Evolutionary conservation across 208 protist genomes (phyloP).

Genomic region (Borovskyia barvae): DNA sequence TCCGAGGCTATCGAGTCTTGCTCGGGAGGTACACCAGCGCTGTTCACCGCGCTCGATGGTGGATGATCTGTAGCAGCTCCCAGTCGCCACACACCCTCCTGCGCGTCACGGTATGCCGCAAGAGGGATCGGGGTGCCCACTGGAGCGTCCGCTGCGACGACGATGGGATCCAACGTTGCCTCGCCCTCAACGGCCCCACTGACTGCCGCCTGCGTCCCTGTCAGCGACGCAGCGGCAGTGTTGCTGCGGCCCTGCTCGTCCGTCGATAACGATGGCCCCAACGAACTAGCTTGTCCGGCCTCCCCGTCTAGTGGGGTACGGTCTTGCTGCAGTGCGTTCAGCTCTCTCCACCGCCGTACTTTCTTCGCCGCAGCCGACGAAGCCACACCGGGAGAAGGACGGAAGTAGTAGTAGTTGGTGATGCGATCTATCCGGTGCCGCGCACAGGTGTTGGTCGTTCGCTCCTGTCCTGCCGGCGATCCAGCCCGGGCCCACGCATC

Average conservation of each 20-base stretch:
- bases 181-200: too few species aligned
- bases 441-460: slow-evolving; percentile 73
- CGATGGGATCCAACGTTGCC: neutral
- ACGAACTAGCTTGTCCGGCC: too few species aligned
- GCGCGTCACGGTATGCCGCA: slow-evolving; percentile 4
- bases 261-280: too few species aligned
- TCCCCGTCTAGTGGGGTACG: too few species aligned
- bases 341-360: too few species aligned
- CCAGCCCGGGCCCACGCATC: slow-evolving; percentile 71
- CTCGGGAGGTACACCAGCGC: too few species aligned
- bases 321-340: too few species aligned
- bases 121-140: slow-evolving; percentile 51
- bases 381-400: slow-evolving; percentile 26
- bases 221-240: too few species aligned
- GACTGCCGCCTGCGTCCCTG: neutral
- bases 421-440: slow-evolving; percentile 32
- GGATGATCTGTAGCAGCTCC: neutral
- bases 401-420: slow-evolving; percentile 81
- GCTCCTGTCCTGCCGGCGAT: slow-evolving; percentile 55
- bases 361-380: too few species aligned
- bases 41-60: neutral
- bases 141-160: slow-evolving; percentile 14
- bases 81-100: slow-evolving; percentile 9
- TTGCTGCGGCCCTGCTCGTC: too few species aligned
- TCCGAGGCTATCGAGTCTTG: too few species aligned